These are phyloP conservation scores for Aspergillus sclerotioniger DNA, from an alignment of 495 filamentous ascomycete species.

Conservation along the genomic window DNA sequence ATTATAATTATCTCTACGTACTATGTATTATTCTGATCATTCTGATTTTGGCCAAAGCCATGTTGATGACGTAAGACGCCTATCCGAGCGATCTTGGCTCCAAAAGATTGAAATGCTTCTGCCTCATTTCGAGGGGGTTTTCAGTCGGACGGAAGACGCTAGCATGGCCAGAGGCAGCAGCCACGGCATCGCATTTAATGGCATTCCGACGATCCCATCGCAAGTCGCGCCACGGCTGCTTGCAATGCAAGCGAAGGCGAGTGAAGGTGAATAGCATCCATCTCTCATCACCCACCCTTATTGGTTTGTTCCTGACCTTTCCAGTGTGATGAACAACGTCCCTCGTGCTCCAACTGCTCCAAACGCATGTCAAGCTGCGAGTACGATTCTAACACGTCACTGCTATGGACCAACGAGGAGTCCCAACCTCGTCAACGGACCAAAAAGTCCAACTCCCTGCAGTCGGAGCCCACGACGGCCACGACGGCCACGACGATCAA, in stretches of 20 bases:
- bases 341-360: slow-evolving; percentile 39
- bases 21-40: no score
- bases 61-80: background rate
- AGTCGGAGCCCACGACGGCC: slow-evolving; percentile 16
- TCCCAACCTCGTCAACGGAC: slow-evolving; percentile 8
- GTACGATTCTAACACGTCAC: slow-evolving; percentile 36
- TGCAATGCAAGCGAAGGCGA: slow-evolving; percentile 30
- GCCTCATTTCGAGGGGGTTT: background rate
- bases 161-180: background rate
- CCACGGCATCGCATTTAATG: slow-evolving; percentile 9
- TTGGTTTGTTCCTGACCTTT: background rate
- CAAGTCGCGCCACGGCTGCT: slow-evolving; percentile 31
- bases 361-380: slow-evolving; percentile 40
- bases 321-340: slow-evolving; percentile 40
- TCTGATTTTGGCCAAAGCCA: background rate
- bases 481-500: slow-evolving; percentile 18
- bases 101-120: no score
- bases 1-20: no score
- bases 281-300: background rate
- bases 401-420: slow-evolving; percentile 42
- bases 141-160: no score
- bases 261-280: slow-evolving; percentile 34
- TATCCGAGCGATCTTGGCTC: background rate
- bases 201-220: slow-evolving; percentile 27
- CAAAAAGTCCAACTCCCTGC: slow-evolving; percentile 13